Percentiles rank a stretch among this genome's conserved stretches.
Conservation (phyloP, 2,329 filamentous ascomycete species). For the Clarireedia monteithiana region DNA sequence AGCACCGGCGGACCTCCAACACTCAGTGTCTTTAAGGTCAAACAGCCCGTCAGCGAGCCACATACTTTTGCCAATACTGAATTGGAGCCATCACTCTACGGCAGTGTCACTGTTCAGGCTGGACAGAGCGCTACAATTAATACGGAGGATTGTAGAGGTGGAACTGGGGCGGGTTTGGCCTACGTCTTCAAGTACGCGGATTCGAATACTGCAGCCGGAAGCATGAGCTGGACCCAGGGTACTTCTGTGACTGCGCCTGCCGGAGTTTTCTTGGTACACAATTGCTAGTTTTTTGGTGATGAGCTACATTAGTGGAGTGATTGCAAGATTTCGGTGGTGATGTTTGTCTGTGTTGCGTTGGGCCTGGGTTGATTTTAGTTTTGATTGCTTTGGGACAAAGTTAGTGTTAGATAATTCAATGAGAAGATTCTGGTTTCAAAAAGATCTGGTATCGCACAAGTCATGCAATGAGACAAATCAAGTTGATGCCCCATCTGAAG, state of each 20-base stretch:
- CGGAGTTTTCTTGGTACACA: conserved; percentile 14
- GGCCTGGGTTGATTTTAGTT: neutral
- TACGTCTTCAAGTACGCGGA: conserved; percentile 12
- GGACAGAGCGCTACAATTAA: conserved; percentile 8
- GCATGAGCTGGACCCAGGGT: conserved; percentile 12
- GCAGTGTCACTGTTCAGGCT: conserved; percentile 4
- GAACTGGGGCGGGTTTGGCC: conserved; percentile 4
- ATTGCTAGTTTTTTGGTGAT: conserved; percentile 6
- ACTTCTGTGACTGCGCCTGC: conserved; percentile 5
- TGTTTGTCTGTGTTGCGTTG: neutral
- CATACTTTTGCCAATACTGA: conserved; percentile 9
- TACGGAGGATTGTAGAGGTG: neutral
- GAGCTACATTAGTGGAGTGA: neutral
- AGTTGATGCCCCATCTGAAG: no score
- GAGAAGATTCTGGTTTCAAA: no score
- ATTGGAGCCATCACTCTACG: conserved; percentile 3
- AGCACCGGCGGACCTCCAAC: conserved; percentile 2
- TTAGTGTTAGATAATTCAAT: no score
- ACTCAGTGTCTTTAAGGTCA: conserved; percentile 6
- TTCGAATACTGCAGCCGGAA: conserved; percentile 8
- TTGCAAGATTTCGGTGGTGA: neutral
- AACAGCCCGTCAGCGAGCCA: neutral
- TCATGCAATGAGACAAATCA: no score
- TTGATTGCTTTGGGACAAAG: neutral
- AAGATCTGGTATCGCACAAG: no score